These are phyloP conservation scores for Pestalotiopsis sp. DNA, from an alignment of 2,329 filamentous ascomycete species.

Conservation along the genomic window DNA sequence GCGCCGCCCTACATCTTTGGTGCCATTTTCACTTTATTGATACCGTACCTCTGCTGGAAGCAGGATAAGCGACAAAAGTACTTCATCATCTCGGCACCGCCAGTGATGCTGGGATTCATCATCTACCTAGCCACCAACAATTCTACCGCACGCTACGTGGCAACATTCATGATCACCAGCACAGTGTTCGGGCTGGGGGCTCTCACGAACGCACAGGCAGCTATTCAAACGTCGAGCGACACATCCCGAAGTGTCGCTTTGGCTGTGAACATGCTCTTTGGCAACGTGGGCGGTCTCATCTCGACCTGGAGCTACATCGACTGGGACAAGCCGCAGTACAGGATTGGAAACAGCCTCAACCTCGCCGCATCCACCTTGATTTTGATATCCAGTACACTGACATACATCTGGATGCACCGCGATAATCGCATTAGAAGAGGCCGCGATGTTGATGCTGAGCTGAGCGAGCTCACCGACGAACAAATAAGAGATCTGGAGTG, in stretches of 20 bases:
- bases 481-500: conserved; percentile 62
- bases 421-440: conserved; percentile 61
- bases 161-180: conserved; percentile 69
- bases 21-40: conserved; percentile 65
- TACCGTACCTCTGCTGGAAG: conserved; percentile 65
- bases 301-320: conserved; percentile 68
- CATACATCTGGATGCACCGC: conserved; percentile 61
- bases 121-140: conserved; percentile 66
- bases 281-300: conserved; percentile 72
- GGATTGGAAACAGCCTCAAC: conserved; percentile 73
- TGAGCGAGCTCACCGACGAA: conserved; percentile 51
- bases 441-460: conserved; percentile 52
- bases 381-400: conserved; percentile 48
- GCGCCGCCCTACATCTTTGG: conserved; percentile 74
- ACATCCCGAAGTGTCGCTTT: conserved; percentile 70
- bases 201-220: conserved; percentile 68
- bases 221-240: conserved; percentile 73
- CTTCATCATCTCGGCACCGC: conserved; percentile 60
- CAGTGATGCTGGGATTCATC: conserved; percentile 71
- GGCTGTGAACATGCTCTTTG: conserved; percentile 71
- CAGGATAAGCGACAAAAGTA: conserved; percentile 63
- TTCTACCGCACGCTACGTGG: conserved; percentile 64
- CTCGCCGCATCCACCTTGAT: conserved; percentile 58
- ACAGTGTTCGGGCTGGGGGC: conserved; percentile 67
- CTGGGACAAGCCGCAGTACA: conserved; percentile 67